Conservation (phyloP, 768 basidiomycete genomes). For the Basidioascus undulatus region DNA sequence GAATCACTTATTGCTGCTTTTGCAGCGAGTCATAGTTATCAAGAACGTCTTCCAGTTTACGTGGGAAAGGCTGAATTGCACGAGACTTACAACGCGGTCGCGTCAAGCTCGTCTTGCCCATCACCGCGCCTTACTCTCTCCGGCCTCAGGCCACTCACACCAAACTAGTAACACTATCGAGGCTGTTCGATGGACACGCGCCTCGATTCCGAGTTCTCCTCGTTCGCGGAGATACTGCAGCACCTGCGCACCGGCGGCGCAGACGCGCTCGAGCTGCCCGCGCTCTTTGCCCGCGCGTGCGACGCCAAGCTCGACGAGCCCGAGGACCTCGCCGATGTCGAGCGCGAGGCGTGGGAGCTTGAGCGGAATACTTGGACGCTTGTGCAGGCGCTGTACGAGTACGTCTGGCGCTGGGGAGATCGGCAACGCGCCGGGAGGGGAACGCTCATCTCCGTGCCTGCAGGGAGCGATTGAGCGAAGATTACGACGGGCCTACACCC, state of each 20-base stretch:
- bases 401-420: constrained; percentile 20
- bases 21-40: too few relatives aligned
- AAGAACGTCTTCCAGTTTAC: too few relatives aligned
- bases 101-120: background rate
- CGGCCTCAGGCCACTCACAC: too few relatives aligned
- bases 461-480: background rate
- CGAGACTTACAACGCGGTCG: too few relatives aligned
- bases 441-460: background rate
- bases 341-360: constrained; percentile 31
- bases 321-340: background rate
- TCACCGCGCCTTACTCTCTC: too few relatives aligned
- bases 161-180: background rate
- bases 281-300: background rate
- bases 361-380: constrained; percentile 66
- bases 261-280: background rate
- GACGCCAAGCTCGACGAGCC: background rate
- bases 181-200: too few relatives aligned
- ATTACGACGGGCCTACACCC: background rate
- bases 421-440: background rate
- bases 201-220: too few relatives aligned
- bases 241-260: background rate
- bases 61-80: too few relatives aligned
- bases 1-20: too few relatives aligned
- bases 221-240: constrained; percentile 1
- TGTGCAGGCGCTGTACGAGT: constrained; percentile 35